Base-by-base conservation (phyloP, 768 basidiomycete genomes). In the Mycena belliarum region DNA sequence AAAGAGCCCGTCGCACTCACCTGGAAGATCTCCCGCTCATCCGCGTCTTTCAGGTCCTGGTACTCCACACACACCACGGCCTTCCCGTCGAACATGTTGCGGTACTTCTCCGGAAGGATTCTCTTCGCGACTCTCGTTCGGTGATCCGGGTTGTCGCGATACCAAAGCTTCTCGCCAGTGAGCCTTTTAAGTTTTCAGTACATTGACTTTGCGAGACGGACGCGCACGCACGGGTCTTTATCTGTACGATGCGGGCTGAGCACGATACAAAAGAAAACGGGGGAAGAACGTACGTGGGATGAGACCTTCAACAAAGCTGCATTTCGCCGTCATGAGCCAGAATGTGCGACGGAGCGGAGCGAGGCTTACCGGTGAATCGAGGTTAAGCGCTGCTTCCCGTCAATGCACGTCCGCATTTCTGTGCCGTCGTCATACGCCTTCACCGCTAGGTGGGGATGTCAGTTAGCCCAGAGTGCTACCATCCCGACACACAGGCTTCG, bases 41-140 rank as follows among this genome's bases (percentile, higher is more conserved):
- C 79, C 5, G 70, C 63, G 49, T 84, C 84, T 0, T 73, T 72
- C 9, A 89, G 75, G 41, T 84, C 82, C 55, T 79, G 74, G 60
- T 88, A 93, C 66, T 93, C 91, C n/a, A 91, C 82, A 62, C 91
- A 93, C 2, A 89, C 86, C 20, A 93, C 79, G 60, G 89, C 88
- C 69, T 92, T 92, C 64, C 84, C 86, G 18, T 81, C 74, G 61
- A 92, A 92, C 1, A 84, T 37, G 15, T 79, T 82, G 52, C 74
- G 78, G 64, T 84, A 86, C 49, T 76, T 79, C 0, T 79, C 78
- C 0, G 86, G 86, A 0, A 90, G 73, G 1, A 81, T 52, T 29
- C 69, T 70, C 9, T 64, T 60, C 15, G 26, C 32, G n/a, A 50
- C 24, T 63, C 66, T 8, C 58, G 63, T 38, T 57, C 55, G 63